Evolutionary conservation across 306 rosid species (phyloP), one percentile per base, ranked within the genome.

Genomic region (Pueraria montana): DNA sequence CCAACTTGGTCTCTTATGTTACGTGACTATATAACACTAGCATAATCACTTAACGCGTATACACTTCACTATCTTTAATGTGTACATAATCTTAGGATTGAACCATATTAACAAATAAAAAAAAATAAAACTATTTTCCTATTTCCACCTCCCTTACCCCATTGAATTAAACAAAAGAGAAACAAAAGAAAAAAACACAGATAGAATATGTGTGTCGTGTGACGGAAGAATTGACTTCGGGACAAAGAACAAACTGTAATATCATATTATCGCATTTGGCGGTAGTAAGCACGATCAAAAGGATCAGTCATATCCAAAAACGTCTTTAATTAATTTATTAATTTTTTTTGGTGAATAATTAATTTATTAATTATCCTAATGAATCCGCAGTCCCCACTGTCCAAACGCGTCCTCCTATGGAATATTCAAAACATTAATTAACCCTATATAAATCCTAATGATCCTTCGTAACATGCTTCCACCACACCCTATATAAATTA

Each of bases 331-430:
- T 61, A 81, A 3, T 27, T 24, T 36, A 76, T 62, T 62, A 63
- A n/a, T n/a, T n/a, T n/a, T n/a, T n/a, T n/a, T n/a, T n/a, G n/a
- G n/a, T n/a, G n/a, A n/a, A n/a, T n/a, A n/a, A n/a, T n/a, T n/a
- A n/a, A 11, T 71, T 21, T 52, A 36, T 32, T 76, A 20, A 76
- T 55, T 42, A 78, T 50, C 21, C 11, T 20, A 58, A 10, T 49
- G 50, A 50, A 72, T 36, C 52, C 74, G 30, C 21, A 24, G 38
- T 24, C 9, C 69, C 20, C 69, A 71, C 63, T 84, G 49, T 84
- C 76, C 24, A 72, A 83, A 78, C 87, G 87, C 87, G 87, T 84
- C 45, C 43, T 50, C 45, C 13, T 14, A 27, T 5, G 32, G 63
- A 84, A 79, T 72, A 71, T 62, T 84, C 45, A 64, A 32, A 84